Evolutionary conservation across 148 eudicot species (phyloP).

Genomic region (Amaranthus palmeri): DNA sequence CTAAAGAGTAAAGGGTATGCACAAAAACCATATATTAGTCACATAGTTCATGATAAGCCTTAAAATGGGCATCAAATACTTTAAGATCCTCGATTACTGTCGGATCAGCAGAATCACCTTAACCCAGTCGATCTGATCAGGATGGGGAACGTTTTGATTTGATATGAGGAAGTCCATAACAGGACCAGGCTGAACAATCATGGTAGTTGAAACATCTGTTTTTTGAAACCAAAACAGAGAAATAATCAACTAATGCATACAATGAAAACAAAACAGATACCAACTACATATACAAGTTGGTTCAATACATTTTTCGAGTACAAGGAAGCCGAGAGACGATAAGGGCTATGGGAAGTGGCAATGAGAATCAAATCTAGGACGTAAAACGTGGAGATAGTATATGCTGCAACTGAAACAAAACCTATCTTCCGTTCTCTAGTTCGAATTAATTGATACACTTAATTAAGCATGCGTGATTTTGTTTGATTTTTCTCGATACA

Average conservation of each 20-base stretch:
- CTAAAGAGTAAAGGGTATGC: slow-evolving; percentile 29
- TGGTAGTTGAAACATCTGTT: slow-evolving; percentile 41
- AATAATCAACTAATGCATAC: neutral
- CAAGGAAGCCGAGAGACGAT: no score
- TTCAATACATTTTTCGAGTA: no score
- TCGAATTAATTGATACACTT: no score
- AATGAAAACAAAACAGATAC: no score
- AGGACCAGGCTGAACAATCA: slow-evolving; percentile 42
- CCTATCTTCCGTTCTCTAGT: no score
- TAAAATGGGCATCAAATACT: neutral
- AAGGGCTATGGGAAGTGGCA: no score
- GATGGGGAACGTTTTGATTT: slow-evolving; percentile 44
- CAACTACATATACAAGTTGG: no score
- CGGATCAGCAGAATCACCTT: slow-evolving; percentile 22
- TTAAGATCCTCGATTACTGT: no score
- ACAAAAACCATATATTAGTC: neutral
- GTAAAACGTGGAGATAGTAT: neutral
- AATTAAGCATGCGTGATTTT: no score
- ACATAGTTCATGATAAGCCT: neutral
- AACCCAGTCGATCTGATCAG: slow-evolving; percentile 39
- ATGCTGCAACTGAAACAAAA: neutral
- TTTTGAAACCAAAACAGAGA: neutral
- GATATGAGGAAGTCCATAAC: slow-evolving; percentile 34
- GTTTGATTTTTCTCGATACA: no score
- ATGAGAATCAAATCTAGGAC: neutral